phyloP scores from a whole-genome alignment of 2,329 filamentous ascomycete genomes.

The Capronia americana region DNA sequence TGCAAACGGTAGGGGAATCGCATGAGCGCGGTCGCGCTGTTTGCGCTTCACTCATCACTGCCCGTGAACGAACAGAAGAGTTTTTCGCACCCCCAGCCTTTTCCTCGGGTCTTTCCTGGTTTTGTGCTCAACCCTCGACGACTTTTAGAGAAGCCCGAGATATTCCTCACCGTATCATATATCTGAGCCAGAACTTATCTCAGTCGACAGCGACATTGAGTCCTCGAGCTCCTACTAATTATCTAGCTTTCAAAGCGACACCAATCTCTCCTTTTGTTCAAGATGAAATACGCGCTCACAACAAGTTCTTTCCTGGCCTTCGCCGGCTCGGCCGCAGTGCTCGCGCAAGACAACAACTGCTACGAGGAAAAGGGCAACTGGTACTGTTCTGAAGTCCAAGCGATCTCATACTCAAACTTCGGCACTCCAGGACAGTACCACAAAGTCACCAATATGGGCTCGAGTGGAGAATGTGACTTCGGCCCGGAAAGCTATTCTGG shows the following conservation, averaged over 20 bases:
- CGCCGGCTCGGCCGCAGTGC: slow-evolving; percentile 19
- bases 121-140: not conserved
- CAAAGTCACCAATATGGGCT: slow-evolving; percentile 65
- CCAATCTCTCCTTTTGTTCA: not conserved
- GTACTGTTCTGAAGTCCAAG: slow-evolving; percentile 66
- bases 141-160: not conserved
- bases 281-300: slow-evolving; percentile 28
- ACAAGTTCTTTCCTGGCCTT: slow-evolving; percentile 25
- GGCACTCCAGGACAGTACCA: slow-evolving; percentile 68
- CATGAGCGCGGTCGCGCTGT: slow-evolving; percentile 1
- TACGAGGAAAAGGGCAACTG: slow-evolving; percentile 59
- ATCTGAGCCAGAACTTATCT: not conserved
- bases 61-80: not conserved
- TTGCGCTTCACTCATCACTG: slow-evolving; percentile 5
- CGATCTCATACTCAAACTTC: slow-evolving; percentile 72
- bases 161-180: slow-evolving; percentile 8
- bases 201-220: not conserved
- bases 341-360: slow-evolving; percentile 24
- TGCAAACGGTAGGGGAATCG: slow-evolving; percentile 3
- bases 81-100: not conserved
- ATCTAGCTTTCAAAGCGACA: not conserved
- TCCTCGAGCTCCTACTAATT: not conserved
- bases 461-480: slow-evolving; percentile 59
- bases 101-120: not conserved
- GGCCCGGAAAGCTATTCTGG: slow-evolving; percentile 60